Base-by-base conservation (phyloP, 129 eudicot genomes). In the Centella asiatica region DNA sequence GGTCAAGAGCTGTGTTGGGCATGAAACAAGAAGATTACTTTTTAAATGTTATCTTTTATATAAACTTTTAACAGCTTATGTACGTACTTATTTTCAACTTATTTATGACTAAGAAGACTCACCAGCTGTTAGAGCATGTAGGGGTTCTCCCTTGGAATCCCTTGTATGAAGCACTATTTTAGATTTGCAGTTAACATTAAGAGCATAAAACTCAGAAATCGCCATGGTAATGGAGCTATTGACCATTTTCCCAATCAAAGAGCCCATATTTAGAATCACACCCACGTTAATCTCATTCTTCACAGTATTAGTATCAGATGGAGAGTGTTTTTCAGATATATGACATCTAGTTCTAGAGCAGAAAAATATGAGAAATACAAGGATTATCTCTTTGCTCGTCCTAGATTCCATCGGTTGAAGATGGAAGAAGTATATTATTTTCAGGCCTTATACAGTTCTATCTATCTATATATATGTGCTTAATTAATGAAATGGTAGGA, bases 131-230 rank as follows among this genome's bases (percentile, higher is more conserved):
- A 69, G n/a, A 27, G 69, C 73, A 32, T 4, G 63, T 56, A 62
- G 29, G 1, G 74, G 57, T 29, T 69, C 71, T 65, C 82, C 86
- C 64, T 70, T 65, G 33, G 82, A 57, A 27, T 69, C 71, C 40
- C 70, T 60, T 2, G 72, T 63, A 4, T 55, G 26, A 5, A 18
- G 56, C 22, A 50, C 56, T 2, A 50, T 9, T 17, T 29, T 50
- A 6, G 56, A 20, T 50, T 23, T 10, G 29, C 24, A 23, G 13
- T 50, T 14, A 50, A 17, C 14, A 23, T 50, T 23, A 9, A 50
- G 6, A 29, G 10, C 12, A 17, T 50, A 50, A 6, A 50, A 50
- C 9, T 50, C 56, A 50, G 29, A 50, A 50, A 6, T 17, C 24
- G 29, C 56, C 56, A 50, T 50, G 0, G 29, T 50, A 22, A 50